phyloP scores from a whole-genome alignment of 2,329 filamentous ascomycete species.

The Zymoseptoria ardabiliae region DNA sequence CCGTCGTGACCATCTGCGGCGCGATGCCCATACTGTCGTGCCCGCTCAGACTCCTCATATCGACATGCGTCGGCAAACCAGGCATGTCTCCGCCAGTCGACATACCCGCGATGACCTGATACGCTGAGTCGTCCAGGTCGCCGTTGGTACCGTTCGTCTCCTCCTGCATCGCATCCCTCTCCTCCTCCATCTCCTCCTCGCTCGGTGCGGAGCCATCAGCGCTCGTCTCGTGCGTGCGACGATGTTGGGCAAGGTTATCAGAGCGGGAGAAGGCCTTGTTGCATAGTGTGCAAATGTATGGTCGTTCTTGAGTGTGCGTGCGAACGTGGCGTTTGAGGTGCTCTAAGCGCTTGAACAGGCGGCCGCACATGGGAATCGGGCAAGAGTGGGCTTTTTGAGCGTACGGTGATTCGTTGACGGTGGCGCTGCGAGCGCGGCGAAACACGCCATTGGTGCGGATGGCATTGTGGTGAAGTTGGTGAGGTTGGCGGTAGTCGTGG shows the following conservation, averaged over 20 bases:
- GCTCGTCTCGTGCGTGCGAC: conserved; percentile 72
- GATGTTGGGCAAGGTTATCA: conserved; percentile 95
- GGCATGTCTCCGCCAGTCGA: conserved; percentile 22
- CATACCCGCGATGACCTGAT: conserved; percentile 24
- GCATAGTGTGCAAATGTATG: conserved; percentile 95
- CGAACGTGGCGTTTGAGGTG: conserved; percentile 98
- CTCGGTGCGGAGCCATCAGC: conserved; percentile 57
- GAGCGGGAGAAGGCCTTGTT: conserved; percentile 98
- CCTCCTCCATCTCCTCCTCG: conserved; percentile 82
- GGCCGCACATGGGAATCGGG: conserved; percentile 95
- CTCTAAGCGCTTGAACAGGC: conserved; percentile 97
- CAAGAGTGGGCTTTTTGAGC: conserved; percentile 97
- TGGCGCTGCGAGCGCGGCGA: conserved; percentile 85
- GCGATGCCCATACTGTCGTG: conserved; percentile 36
- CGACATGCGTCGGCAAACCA: conserved; percentile 31
- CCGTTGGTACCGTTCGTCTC: conserved; percentile 57
- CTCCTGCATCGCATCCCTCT: conserved; percentile 76
- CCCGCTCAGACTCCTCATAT: conserved; percentile 24
- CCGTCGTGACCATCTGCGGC: conserved; percentile 38
- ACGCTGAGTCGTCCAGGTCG: conserved; percentile 17
- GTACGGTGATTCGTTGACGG: conserved; percentile 94
- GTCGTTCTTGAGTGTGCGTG: conserved; percentile 98
- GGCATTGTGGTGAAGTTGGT: conserved; percentile 50
- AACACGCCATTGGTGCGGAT: conserved; percentile 66
- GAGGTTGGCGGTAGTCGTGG: conserved; percentile 32